Conservation (phyloP, 768 basidiomycete species). For the Boletus rubroflammeus region DNA sequence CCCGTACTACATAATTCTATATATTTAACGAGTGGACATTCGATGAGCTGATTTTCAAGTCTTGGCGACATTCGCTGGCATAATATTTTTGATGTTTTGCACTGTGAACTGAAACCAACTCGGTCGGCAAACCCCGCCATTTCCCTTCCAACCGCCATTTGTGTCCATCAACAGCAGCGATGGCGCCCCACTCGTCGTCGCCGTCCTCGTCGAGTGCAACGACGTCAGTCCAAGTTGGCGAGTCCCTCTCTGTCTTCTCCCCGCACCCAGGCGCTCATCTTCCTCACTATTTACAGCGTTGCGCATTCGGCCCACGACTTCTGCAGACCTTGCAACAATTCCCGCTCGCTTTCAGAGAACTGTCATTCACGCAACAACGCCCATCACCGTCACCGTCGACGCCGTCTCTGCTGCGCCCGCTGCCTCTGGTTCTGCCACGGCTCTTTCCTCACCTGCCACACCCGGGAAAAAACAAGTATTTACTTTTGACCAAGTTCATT, state of each 20-base stretch:
- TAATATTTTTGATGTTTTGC: neutral
- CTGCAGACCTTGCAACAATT: constrained; percentile 79
- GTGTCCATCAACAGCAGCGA: constrained; percentile 37
- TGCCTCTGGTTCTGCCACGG: constrained; percentile 47
- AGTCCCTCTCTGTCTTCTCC: constrained; percentile 34
- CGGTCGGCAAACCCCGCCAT: constrained; percentile 29
- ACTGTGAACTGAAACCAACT: constrained; percentile 23
- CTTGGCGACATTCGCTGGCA: constrained; percentile 1
- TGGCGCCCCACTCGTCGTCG: constrained; percentile 68
- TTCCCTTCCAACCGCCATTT: constrained; percentile 24
- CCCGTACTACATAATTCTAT: constrained; percentile 34
- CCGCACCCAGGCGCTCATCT: neutral
- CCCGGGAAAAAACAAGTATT: constrained; percentile 79
- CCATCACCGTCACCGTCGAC: constrained; percentile 83
- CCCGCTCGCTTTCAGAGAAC: constrained; percentile 92
- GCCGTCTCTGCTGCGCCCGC: constrained; percentile 50
- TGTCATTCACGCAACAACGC: constrained; percentile 73
- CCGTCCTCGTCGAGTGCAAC: constrained; percentile 56
- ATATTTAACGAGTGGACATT: constrained; percentile 14
- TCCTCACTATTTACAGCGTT: constrained; percentile 52
- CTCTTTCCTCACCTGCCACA: constrained; percentile 44
- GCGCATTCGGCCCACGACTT: constrained; percentile 84
- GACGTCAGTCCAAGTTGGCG: constrained; percentile 93
- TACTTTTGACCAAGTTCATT: constrained; percentile 92
- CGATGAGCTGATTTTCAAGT: neutral